A percentile compares a stretch with the other conserved stretches of the same genome.
Conservation (phyloP, 495 filamentous ascomycete species). For the Tuber microsphaerosporum region DNA sequence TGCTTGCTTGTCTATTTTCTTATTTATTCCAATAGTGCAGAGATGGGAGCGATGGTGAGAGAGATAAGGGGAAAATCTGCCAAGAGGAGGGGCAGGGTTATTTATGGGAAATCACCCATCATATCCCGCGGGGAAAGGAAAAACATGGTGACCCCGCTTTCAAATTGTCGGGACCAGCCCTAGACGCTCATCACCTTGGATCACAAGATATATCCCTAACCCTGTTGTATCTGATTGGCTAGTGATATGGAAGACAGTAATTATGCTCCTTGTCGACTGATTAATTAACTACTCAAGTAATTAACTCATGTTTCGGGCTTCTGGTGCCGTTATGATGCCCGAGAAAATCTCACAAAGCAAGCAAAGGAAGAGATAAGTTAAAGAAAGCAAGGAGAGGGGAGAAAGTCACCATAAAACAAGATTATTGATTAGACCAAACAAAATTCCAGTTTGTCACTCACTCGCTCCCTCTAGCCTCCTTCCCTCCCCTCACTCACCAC, state of each 20-base stretch:
- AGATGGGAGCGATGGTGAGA: conserved; percentile 7
- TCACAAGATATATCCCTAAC: background rate
- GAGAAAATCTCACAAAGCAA: background rate
- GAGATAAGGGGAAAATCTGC: conserved; percentile 2
- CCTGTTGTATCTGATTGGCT: background rate
- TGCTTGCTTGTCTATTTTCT: background rate
- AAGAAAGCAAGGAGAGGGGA: background rate
- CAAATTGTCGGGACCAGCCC: background rate
- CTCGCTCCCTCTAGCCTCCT: background rate
- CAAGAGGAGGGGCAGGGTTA: conserved; percentile 9
- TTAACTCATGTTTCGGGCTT: background rate
- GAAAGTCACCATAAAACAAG: background rate
- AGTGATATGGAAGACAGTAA: background rate
- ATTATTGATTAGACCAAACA: background rate
- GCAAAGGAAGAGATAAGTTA: too few species aligned
- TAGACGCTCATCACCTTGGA: background rate
- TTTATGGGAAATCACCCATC: background rate
- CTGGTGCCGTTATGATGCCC: background rate
- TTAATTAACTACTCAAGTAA: background rate
- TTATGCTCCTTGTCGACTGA: background rate
- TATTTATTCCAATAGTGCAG: background rate
- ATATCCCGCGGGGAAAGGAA: background rate
- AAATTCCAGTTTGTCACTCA: background rate
- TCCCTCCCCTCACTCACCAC: background rate
- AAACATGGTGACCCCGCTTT: background rate